phyloP scores from a whole-genome alignment of 106 monocot genomes.

The Narthecium ossifragum region DNA sequence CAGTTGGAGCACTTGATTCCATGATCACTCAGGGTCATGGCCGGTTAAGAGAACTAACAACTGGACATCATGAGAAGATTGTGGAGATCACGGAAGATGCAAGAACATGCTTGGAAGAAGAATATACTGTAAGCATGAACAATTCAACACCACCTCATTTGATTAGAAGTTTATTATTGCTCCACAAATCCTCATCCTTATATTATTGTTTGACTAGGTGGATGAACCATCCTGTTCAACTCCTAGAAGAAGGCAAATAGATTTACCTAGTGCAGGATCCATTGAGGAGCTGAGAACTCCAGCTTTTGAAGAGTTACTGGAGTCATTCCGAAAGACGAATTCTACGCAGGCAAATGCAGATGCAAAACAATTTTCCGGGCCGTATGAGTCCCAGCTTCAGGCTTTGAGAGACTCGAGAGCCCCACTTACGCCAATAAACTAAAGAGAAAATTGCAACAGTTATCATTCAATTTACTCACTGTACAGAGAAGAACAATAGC shows the following conservation, averaged over 20 bases:
- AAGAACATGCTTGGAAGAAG: slow-evolving; percentile 72
- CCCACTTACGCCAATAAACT: slow-evolving; percentile 65
- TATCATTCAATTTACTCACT: no score
- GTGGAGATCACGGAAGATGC: slow-evolving; percentile 69
- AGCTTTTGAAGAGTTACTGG: slow-evolving; percentile 77
- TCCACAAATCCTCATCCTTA: no score
- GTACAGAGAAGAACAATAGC: no score
- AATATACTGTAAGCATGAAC: slow-evolving; percentile 76
- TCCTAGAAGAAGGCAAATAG: slow-evolving; percentile 53
- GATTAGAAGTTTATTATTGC: no score
- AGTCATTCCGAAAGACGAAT: slow-evolving; percentile 53
- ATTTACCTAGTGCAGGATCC: slow-evolving; percentile 55
- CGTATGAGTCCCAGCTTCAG: slow-evolving; percentile 43
- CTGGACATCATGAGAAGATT: slow-evolving; percentile 61
- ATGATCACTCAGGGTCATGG: slow-evolving; percentile 44
- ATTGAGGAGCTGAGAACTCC: slow-evolving; percentile 88
- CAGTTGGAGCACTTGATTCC: slow-evolving; percentile 46
- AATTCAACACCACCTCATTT: no score
- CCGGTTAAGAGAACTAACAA: slow-evolving; percentile 48
- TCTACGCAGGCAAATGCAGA: slow-evolving; percentile 69
- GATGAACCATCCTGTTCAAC: slow-evolving; percentile 92
- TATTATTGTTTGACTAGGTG: slow-evolving; percentile 34
- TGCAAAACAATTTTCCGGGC: slow-evolving; percentile 32
- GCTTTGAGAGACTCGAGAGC: slow-evolving; percentile 48
- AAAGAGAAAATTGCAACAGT: no score